Evolutionary conservation across 805 yeast genomes (phyloP), one percentile per base, ranked within the genome.

Genomic region (Candida insectorum): DNA sequence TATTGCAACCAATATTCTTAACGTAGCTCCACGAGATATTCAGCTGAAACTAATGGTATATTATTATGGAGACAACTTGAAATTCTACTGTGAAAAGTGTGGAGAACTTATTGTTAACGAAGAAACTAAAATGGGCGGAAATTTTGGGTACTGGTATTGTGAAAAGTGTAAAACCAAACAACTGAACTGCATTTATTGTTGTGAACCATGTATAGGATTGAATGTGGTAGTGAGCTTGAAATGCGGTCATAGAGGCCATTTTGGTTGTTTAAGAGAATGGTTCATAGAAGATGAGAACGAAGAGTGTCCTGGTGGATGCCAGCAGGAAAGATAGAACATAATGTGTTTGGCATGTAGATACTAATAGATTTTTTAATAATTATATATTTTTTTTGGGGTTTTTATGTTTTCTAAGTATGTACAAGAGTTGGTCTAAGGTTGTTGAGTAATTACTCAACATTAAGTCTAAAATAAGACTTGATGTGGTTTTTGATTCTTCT

Each of bases 211-310:
- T 48, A 76, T 74, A 44, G 94, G 94, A 1, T 64, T 84, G 36
- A 71, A 80, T 11, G 73, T 84, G 11, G 67, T 72, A 63, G 40
- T 60, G 66, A 40, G 65, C 43, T 54, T 83, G 31, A 72, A 65
- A 16, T 91, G 97, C 63, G 97, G 96, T 0, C 97, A 91, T 56
- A 69, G 79, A 36, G 88, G 91, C 1, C 97, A 91, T 59, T 77
- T 77, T 49, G 80, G 79, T 3, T 91, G 97, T 62, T 62, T 87
- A 49, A 69, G 71, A 39, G 69, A 73, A 23, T 91, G 97, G 97
- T 79, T 85, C 48, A 53, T 79, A 14, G 78, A 72, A 1, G 80
- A 75, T 24, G 66, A 63, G 11, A 79, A 81, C 65, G 50, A 59
- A 3, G 85, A 77, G 36, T 89, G 97, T 52, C 97, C 97, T 1